Evolutionary conservation across 257 asterid species (phyloP).

Genomic region (Nicotiana paniculata): DNA sequence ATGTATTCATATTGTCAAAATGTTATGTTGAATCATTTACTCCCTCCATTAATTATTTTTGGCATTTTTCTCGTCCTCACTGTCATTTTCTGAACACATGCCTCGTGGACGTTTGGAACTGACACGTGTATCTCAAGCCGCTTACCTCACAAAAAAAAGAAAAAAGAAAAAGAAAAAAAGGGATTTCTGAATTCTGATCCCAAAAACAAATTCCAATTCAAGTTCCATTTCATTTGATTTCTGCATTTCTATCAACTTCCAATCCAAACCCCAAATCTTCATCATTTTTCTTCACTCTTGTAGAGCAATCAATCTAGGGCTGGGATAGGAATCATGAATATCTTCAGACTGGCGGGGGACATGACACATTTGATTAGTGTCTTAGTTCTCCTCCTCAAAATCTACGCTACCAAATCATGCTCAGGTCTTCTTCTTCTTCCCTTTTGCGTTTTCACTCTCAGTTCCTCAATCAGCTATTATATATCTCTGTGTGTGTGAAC

Average conservation of each 20-base stretch:
- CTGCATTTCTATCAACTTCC: background rate
- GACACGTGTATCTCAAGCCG: background rate
- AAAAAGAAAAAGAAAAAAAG: background rate
- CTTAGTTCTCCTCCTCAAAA: constrained; percentile 83
- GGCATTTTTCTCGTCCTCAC: background rate
- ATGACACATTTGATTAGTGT: constrained; percentile 90
- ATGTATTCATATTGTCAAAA: no score
- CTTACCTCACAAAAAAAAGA: background rate
- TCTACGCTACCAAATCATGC: constrained; percentile 89
- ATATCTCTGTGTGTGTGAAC: background rate
- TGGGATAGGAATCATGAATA: constrained; percentile 42
- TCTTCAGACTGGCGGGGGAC: constrained; percentile 89
- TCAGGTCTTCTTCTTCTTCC: constrained; percentile 51
- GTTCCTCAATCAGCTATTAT: background rate
- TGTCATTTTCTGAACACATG: background rate
- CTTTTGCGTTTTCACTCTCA: background rate
- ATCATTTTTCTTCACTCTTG: background rate
- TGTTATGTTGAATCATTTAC: no score
- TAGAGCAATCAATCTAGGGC: constrained; percentile 3
- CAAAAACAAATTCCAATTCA: background rate
- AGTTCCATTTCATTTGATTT: background rate
- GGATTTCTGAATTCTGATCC: background rate
- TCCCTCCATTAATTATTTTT: no score
- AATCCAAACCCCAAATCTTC: background rate
- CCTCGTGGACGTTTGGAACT: background rate